phyloP scores from a whole-genome alignment of 2,329 filamentous ascomycete genomes.

The Apiospora malaysiana region DNA sequence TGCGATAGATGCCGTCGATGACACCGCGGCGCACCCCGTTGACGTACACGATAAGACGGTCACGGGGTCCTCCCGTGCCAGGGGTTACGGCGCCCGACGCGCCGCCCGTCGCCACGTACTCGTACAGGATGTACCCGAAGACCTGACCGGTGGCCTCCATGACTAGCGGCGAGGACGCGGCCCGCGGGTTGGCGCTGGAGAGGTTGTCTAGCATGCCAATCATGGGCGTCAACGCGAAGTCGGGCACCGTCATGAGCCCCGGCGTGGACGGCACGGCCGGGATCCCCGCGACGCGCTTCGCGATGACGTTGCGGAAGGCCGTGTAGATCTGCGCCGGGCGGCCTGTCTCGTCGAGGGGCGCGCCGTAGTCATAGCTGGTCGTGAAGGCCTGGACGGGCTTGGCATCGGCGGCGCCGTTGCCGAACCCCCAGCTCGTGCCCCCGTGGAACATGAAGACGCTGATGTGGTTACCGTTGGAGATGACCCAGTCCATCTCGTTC shows the following conservation, averaged over 20 bases:
- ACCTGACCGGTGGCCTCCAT: conserved; percentile 54
- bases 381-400: conserved; percentile 47
- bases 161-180: conserved; percentile 39
- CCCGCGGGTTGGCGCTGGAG: conserved; percentile 29
- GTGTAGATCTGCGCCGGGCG: conserved; percentile 51
- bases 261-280: conserved; percentile 44
- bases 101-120: conserved; percentile 38
- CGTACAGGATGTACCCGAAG: conserved; percentile 52
- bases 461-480: conserved; percentile 44
- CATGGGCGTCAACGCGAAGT: conserved; percentile 45
- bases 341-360: conserved; percentile 56
- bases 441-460: conserved; percentile 61
- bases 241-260: conserved; percentile 40
- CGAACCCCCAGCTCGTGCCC: conserved; percentile 56
- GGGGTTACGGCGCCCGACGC: conserved; percentile 43
- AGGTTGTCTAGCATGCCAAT: conserved; percentile 46
- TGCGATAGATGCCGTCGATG: conserved; percentile 51
- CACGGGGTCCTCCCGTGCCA: conserved; percentile 46
- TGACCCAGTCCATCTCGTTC: conserved; percentile 44
- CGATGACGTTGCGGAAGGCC: conserved; percentile 46
- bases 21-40: conserved; percentile 49
- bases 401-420: conserved; percentile 52
- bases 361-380: conserved; percentile 57
- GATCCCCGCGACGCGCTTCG: conserved; percentile 45
- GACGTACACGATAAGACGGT: conserved; percentile 54